phyloP scores from a whole-genome alignment of 2,329 filamentous ascomycete genomes.

The Monilinia fructicola region DNA sequence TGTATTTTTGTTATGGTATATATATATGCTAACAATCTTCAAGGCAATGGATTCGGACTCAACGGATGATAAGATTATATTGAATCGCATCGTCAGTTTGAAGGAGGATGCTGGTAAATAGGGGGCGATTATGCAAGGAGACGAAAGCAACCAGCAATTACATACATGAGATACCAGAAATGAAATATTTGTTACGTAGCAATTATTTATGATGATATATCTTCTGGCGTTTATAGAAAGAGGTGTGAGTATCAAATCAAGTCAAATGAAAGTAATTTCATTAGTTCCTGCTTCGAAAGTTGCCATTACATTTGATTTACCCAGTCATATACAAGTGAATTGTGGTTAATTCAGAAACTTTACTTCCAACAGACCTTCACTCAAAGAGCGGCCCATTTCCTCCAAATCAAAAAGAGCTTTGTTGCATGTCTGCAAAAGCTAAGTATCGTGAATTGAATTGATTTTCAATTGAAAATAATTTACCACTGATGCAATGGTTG shows the following conservation, averaged over 20 bases:
- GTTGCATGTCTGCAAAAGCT: neutral
- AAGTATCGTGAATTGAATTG: neutral
- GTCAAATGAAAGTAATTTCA: neutral
- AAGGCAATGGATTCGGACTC: conserved; percentile 74
- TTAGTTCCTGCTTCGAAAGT: neutral
- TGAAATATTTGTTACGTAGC: neutral
- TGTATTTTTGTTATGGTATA: neutral
- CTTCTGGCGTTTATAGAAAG: neutral
- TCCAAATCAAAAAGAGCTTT: neutral
- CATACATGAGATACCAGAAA: neutral
- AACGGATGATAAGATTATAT: conserved; percentile 73
- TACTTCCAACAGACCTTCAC: neutral
- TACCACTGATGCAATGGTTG: neutral
- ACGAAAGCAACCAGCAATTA: neutral
- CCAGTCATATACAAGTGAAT: neutral
- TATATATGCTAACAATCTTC: conserved; percentile 23
- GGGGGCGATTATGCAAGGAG: neutral
- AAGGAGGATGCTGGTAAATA: conserved; percentile 81
- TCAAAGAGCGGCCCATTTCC: neutral
- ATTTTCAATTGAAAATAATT: neutral
- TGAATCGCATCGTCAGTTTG: conserved; percentile 89
- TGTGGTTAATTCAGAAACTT: neutral
- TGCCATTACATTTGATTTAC: neutral
- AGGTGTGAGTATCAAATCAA: neutral
- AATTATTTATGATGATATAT: neutral